Base-by-base conservation (phyloP, 306 rosid species). In the Datisca glomerata region DNA sequence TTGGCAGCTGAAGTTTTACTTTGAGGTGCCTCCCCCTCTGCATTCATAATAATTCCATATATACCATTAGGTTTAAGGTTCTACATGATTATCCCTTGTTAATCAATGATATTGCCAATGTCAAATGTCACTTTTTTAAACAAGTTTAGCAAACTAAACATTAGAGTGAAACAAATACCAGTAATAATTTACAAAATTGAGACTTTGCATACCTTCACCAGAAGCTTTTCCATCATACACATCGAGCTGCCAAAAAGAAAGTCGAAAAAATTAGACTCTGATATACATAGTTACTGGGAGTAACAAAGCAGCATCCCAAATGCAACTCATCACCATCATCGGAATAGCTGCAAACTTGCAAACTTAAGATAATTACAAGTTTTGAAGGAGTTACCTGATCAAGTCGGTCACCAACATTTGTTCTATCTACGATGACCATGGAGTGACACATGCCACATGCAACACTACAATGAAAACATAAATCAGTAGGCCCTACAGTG, bases 401-500 rank as follows among this genome's bases (percentile, higher is more conserved):
- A 45, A 84, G 98, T 35, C 74, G 82, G 49, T 84, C 95, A 18
- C 48, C 84, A 55, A 60, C 39, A 72, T 62, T 67, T 56, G 75
- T 61, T 69, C 84, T 75, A 68, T 89, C 96, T 45, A 89, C 93
- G 19, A 89, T 41, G 24, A 78, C 86, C 96, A 89, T 80, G 29
- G 98, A 89, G 61, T 80, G 92, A 34, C 76, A 78, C 71, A 73
- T 23, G 42, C 95, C 95, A 70, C 95, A 84, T 53, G 93, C 92
- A 72, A 80, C 98, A 44, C 98, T 89, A 79, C 23, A 62, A 28
- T 36, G 45, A 41, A 60, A 70, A 53, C 10, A 56, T 23, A 46
- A 37, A 48, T 37, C n/a, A 23, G 57, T 37, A 56, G 8, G 47
- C 23, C 51, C 47, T 9, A 60, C 14, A 38, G 10, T 8, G 3